Percentiles rank a stretch among this genome's conserved stretches.
Conservation (phyloP, 2,329 filamentous ascomycete genomes). For the Zymoseptoria tritici region DNA sequence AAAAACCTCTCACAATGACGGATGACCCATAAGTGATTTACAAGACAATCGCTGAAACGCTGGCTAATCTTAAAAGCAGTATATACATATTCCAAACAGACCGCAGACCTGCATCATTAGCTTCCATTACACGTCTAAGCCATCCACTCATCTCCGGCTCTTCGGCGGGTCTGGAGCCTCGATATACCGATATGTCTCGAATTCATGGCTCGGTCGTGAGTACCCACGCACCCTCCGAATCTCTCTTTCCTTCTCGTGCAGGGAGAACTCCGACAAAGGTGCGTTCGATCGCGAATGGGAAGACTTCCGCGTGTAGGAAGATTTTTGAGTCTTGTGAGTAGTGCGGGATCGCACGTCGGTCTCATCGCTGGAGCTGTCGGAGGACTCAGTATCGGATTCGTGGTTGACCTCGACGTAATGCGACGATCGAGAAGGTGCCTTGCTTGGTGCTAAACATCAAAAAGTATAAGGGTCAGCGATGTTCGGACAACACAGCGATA, state of each 20-base stretch:
- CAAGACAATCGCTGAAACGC: too few relatives aligned
- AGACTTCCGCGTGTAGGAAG: constrained; percentile 15
- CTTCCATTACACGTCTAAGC: not conserved
- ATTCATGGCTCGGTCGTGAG: constrained; percentile 28
- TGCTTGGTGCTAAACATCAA: not conserved
- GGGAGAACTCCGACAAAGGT: constrained; percentile 31
- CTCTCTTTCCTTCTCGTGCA: constrained; percentile 40
- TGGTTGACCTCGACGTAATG: constrained; percentile 42
- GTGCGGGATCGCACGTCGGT: constrained; percentile 17
- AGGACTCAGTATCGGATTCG: constrained; percentile 14
- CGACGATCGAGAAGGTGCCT: constrained; percentile 17
- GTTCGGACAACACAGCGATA: too few relatives aligned
- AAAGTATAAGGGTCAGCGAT: too few relatives aligned
- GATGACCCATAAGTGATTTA: too few relatives aligned
- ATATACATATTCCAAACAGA: not conserved
- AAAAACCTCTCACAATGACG: too few relatives aligned
- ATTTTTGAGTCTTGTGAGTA: constrained; percentile 1
- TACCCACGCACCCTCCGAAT: constrained; percentile 36
- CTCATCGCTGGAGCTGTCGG: constrained; percentile 25
- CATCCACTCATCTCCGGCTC: constrained; percentile 14
- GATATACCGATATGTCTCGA: constrained; percentile 43
- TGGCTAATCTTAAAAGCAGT: not conserved
- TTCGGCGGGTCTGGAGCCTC: constrained; percentile 28
- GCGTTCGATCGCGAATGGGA: constrained; percentile 14
- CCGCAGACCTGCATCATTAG: not conserved